phyloP scores from a whole-genome alignment of 306 rosid genomes.

The Chamaecrista fasciculata region DNA sequence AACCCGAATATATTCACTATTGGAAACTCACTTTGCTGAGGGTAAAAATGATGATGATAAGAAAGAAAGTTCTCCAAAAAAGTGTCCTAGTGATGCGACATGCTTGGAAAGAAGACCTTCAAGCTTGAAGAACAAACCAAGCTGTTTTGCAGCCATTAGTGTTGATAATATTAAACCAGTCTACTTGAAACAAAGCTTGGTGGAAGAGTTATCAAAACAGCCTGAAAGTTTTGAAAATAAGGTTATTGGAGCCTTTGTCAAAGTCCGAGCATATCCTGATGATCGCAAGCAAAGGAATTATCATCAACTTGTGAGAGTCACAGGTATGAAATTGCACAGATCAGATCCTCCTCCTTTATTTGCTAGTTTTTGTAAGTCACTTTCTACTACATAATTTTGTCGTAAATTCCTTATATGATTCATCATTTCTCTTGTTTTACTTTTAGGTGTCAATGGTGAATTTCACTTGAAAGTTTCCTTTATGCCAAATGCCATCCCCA shows the following conservation, averaged over 20 bases:
- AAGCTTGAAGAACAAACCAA: conserved; percentile 29
- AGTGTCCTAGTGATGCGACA: conserved; percentile 17
- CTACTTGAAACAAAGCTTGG: conserved; percentile 58
- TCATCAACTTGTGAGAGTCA: conserved; percentile 37
- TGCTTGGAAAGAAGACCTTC: conserved; percentile 24
- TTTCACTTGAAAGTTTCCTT: conserved; percentile 55
- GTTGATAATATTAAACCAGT: conserved; percentile 42
- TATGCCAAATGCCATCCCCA: conserved; percentile 32
- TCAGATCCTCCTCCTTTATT: conserved; percentile 1
- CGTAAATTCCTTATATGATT: conserved; percentile 3
- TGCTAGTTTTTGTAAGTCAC: neutral
- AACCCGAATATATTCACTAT: conserved; percentile 30
- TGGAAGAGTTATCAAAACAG: conserved; percentile 46
- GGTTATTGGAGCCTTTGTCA: conserved; percentile 54
- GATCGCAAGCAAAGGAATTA: conserved; percentile 30
- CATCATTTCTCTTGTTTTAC: conserved; percentile 10
- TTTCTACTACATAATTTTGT: conserved; percentile 3
- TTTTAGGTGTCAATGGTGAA: conserved; percentile 47
- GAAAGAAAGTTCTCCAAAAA: conserved; percentile 12
- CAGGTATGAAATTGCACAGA: conserved; percentile 32
- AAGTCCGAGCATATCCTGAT: conserved; percentile 32
- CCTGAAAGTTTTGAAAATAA: conserved; percentile 42
- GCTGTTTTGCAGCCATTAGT: conserved; percentile 44
- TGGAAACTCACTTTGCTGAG: conserved; percentile 46
- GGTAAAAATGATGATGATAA: conserved; percentile 16